Evolutionary conservation across 2,329 filamentous ascomycete genomes (phyloP).

Genomic region (Hymenoscyphus scutula): DNA sequence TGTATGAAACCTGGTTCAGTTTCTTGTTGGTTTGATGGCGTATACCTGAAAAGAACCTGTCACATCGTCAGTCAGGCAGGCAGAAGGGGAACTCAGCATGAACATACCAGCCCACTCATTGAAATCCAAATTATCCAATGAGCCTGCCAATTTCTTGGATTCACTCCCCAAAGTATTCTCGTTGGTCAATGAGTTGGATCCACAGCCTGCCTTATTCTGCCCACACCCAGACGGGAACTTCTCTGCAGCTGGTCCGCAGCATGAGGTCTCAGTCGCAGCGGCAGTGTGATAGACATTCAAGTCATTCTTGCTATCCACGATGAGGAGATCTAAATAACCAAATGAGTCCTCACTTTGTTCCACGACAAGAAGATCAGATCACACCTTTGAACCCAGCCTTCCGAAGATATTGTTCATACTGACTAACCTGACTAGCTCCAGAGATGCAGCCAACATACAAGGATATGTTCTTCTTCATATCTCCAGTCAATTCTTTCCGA

Average conservation of each 20-base stretch:
- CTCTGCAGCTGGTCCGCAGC: constrained; percentile 5
- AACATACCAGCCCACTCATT: constrained; percentile 52
- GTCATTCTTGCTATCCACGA: constrained; percentile 47
- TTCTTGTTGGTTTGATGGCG: constrained; percentile 41
- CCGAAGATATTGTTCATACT: constrained; percentile 52
- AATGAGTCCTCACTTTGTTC: neutral
- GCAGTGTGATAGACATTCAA: constrained; percentile 45
- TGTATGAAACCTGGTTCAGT: neutral
- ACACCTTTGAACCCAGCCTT: constrained; percentile 51
- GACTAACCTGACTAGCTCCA: constrained; percentile 50
- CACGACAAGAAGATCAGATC: constrained; percentile 1
- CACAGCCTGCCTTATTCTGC: neutral
- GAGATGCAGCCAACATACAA: constrained; percentile 61
- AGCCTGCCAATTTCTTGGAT: constrained; percentile 10
- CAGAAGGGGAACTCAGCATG: neutral
- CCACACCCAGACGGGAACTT: neutral
- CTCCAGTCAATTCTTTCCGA: constrained; percentile 45
- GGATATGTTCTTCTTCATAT: constrained; percentile 48
- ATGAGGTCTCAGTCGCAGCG: constrained; percentile 21
- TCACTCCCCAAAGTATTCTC: neutral
- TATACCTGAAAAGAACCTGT: constrained; percentile 50
- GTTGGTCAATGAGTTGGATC: neutral
- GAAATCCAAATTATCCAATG: constrained; percentile 39
- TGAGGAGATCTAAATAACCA: constrained; percentile 39
- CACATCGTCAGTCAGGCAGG: neutral